Evolutionary conservation across 2,329 filamentous ascomycete species (phyloP).

Genomic region (Neoascochyta sp.): DNA sequence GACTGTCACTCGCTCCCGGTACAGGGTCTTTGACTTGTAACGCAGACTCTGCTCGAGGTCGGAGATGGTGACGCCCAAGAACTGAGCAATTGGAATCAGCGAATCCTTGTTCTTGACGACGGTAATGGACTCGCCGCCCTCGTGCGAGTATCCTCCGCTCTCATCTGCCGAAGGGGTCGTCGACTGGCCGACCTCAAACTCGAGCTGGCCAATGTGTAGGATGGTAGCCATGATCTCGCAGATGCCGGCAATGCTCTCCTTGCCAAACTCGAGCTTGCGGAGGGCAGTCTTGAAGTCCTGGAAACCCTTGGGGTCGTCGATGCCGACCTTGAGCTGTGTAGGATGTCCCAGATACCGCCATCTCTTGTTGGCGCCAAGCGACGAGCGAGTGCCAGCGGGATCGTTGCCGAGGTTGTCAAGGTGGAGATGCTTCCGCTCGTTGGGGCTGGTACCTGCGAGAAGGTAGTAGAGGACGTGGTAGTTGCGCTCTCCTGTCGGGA

Average conservation of each 20-base stretch:
- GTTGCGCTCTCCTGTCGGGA: constrained; percentile 92
- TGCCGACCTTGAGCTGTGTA: constrained; percentile 92
- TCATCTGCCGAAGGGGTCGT: constrained; percentile 81
- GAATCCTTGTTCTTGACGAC: constrained; percentile 92
- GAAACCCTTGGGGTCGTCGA: constrained; percentile 94
- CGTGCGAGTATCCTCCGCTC: constrained; percentile 92
- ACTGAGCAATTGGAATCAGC: constrained; percentile 82
- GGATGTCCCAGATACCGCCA: constrained; percentile 97
- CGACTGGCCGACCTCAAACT: constrained; percentile 78
- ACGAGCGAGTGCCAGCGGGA: constrained; percentile 51
- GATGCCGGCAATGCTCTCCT: constrained; percentile 91
- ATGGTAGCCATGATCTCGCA: constrained; percentile 93
- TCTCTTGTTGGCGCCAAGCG: constrained; percentile 64
- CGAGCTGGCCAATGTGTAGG: constrained; percentile 94
- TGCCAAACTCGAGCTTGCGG: constrained; percentile 88
- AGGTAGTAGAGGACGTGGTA: constrained; percentile 97
- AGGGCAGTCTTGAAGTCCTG: constrained; percentile 96
- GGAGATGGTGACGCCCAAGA: constrained; percentile 76
- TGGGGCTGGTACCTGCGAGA: constrained; percentile 81
- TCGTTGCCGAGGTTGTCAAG: constrained; percentile 53
- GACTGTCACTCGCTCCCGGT: constrained; percentile 94
- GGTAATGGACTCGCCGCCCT: constrained; percentile 82
- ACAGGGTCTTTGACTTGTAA: constrained; percentile 95
- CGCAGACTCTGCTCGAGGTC: constrained; percentile 86
- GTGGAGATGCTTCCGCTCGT: constrained; percentile 83